Base-by-base conservation (phyloP, 1,139 yeast genomes). In the Debaryomyces sp. region DNA sequence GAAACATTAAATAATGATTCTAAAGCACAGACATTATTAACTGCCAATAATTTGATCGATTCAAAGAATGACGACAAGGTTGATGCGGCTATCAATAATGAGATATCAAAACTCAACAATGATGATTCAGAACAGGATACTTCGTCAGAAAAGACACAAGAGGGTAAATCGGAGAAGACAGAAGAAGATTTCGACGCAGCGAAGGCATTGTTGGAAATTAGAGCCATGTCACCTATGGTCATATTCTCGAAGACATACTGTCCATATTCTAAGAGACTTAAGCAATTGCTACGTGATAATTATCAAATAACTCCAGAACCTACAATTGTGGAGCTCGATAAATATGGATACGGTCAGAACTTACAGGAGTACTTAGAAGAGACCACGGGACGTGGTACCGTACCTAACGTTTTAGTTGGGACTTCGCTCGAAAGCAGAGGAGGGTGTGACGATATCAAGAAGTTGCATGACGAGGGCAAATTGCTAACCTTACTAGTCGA, bases 311-410 rank as follows among this genome's bases (percentile, higher is more conserved):
- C 80, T 1, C 99, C 98, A 2, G 71, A 74, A 37, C 92, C 90
- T 5, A 64, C 75, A 10, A 78, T 89, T 43, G 90, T 92, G 24
- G 98, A 94, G 63, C 77, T 94, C 48, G 98, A 94, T 67, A 77
- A 75, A 60, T 96, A 91, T 64, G 77, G 79, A 43, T 79, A 84
- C 59, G 94, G 94, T 1, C 63, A 67, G 12, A 81, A 76, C 49
- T 71, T 87, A 52, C 94, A 87, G 63, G 76, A 70, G 13, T 82
- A 82, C 63, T 73, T 87, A 48, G 82, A 74, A 10, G 72, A 74
- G 43, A 67, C 76, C 44, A 76, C 88, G 2, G 87, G 87, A 3
- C 76, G 94, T 60, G 66, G 62, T 18, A 87, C 94, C 0, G 95
- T 87, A 5, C 95, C 95, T 26, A 87, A 87, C 57, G 75, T 87